Evolutionary conservation across 2,329 filamentous ascomycete species (phyloP).

Genomic region (Trichophyton schoenleinii): DNA sequence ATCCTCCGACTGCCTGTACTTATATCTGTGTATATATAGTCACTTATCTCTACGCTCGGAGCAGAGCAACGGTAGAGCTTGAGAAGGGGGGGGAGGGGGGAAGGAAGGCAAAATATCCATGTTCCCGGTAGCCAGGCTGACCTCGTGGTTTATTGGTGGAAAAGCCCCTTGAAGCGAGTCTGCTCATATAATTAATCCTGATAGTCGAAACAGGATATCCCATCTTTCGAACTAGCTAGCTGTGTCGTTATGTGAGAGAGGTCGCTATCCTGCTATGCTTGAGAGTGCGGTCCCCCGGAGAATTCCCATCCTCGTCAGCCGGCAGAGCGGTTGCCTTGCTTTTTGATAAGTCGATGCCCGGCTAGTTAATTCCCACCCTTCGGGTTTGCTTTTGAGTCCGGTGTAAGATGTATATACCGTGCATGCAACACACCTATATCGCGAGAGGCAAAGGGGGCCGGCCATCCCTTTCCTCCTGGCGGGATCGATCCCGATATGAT

Average conservation of each 20-base stretch:
- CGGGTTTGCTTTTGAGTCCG: background rate
- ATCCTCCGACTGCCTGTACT: background rate
- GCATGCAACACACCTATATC: too few species aligned
- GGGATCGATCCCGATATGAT: background rate
- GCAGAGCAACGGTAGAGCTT: background rate
- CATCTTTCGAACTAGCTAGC: background rate
- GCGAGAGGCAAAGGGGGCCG: background rate
- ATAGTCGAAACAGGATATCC: background rate
- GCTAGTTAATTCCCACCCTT: background rate
- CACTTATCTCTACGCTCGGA: background rate
- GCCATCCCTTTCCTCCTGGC: background rate
- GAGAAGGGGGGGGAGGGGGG: background rate
- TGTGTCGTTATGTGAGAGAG: too few species aligned
- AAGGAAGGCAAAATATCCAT: background rate
- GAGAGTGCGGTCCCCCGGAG: background rate
- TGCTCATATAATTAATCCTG: background rate
- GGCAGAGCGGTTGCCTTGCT: background rate
- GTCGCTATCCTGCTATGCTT: too few species aligned
- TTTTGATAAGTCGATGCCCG: background rate
- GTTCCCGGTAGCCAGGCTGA: background rate
- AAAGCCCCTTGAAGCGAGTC: background rate
- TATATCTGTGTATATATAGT: background rate
- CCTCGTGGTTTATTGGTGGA: background rate
- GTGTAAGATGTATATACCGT: too few species aligned
- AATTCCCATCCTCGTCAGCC: conserved; percentile 1